These are phyloP conservation scores for Epichloe coenophiala DNA, from an alignment of 2,329 filamentous ascomycete genomes.

Conservation along the genomic window DNA sequence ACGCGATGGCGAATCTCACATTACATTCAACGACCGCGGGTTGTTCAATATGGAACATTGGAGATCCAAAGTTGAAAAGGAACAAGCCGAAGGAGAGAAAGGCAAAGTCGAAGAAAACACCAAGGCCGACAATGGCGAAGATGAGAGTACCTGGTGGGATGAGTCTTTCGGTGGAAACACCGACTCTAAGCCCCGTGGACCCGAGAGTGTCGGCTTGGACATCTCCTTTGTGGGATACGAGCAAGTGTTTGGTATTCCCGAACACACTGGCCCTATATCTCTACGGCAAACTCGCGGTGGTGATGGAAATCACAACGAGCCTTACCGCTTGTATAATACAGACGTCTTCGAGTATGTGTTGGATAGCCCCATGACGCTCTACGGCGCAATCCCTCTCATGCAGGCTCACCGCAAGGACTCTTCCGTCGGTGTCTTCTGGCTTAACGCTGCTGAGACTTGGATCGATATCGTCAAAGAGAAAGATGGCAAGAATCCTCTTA, in stretches of 20 bases:
- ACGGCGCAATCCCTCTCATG: constrained; percentile 96
- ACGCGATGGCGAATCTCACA: constrained; percentile 65
- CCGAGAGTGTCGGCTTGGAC: constrained; percentile 82
- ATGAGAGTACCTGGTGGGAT: constrained; percentile 95
- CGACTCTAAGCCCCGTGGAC: constrained; percentile 86
- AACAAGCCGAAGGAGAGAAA: constrained; percentile 45
- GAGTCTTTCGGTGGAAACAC: constrained; percentile 92
- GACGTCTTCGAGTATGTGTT: constrained; percentile 98
- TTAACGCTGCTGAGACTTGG: constrained; percentile 96
- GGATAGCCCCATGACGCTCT: constrained; percentile 95
- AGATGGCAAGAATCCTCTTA: constrained; percentile 27
- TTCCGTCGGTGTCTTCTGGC: constrained; percentile 91
- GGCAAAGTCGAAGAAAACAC: constrained; percentile 30
- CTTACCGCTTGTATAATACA: constrained; percentile 88
- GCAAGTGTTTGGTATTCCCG: constrained; percentile 87
- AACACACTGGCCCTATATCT: constrained; percentile 79
- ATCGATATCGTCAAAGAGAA: constrained; percentile 81
- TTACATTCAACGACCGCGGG: constrained; percentile 83
- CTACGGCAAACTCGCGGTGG: constrained; percentile 84
- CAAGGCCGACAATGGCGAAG: constrained; percentile 40
- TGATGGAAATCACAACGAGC: constrained; percentile 71
- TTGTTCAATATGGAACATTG: constrained; percentile 91
- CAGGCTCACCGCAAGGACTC: constrained; percentile 91
- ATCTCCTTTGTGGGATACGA: constrained; percentile 86
- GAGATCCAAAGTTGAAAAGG: constrained; percentile 71